A percentile compares a stretch with the other conserved stretches of the same genome.
Evolutionary conservation across 306 rosid genomes (phyloP).

Genomic region (Cyclanthera cordifolia): DNA sequence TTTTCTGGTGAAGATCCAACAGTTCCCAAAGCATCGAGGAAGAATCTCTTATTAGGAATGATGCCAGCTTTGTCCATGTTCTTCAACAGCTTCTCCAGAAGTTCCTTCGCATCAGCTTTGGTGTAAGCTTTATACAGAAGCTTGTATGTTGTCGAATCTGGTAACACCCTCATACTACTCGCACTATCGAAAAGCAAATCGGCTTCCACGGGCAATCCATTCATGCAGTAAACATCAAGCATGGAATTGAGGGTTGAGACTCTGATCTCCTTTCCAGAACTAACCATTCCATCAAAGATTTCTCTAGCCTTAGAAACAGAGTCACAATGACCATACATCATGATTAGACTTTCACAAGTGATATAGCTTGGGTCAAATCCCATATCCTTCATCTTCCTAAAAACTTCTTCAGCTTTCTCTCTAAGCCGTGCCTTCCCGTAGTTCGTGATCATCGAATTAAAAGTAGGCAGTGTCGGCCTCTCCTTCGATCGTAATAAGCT

Average conservation of each 20-base stretch:
- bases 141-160: conserved; percentile 67
- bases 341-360: conserved; percentile 73
- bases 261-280: conserved; percentile 41
- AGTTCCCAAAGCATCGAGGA: conserved; percentile 69
- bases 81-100: conserved; percentile 51
- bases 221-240: conserved; percentile 88
- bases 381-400: conserved; percentile 52
- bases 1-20: conserved; percentile 42
- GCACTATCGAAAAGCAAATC: conserved; percentile 46
- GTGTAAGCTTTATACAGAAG: conserved; percentile 86
- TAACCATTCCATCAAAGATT: conserved; percentile 51
- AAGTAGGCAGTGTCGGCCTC: conserved; percentile 72
- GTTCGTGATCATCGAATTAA: conserved; percentile 81
- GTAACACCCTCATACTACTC: conserved; percentile 28
- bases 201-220: conserved; percentile 76
- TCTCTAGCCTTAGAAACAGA: conserved; percentile 63
- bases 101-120: conserved; percentile 65
- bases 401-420: conserved; percentile 57
- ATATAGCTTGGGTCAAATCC: conserved; percentile 59
- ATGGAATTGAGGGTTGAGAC: conserved; percentile 77
- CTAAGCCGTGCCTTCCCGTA: conserved; percentile 78
- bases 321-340: conserved; percentile 66
- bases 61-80: conserved; percentile 79
- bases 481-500: conserved; percentile 68
- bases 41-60: conserved; percentile 77